phyloP scores from a whole-genome alignment of 2,329 filamentous ascomycete species.

The Scopulariopsis brevicaulis region DNA sequence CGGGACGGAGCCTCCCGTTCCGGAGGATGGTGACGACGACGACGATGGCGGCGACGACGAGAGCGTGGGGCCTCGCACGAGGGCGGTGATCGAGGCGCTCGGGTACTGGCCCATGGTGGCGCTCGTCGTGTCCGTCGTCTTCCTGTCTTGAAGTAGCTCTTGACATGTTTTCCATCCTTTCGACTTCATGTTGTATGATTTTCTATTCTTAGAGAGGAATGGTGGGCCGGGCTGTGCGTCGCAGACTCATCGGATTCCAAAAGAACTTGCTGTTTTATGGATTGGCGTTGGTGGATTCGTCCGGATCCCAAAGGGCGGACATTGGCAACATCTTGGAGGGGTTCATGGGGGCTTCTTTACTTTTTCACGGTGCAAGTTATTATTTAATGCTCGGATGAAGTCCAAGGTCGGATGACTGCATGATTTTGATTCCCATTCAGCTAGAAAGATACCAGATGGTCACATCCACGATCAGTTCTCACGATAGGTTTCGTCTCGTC shows the following conservation, averaged over 20 bases:
- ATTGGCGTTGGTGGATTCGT: too few species aligned
- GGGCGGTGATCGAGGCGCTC: slow-evolving; percentile 20
- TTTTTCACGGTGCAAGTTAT: not conserved
- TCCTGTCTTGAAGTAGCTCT: slow-evolving; percentile 20
- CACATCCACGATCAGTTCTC: not conserved
- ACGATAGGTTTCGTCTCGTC: not conserved
- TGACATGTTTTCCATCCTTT: not conserved
- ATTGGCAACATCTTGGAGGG: too few species aligned
- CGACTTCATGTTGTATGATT: not conserved
- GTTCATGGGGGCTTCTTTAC: not conserved
- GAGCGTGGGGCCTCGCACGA: slow-evolving; percentile 13
- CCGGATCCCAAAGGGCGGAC: too few species aligned
- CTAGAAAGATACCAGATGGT: not conserved
- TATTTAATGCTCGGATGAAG: not conserved
- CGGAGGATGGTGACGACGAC: slow-evolving; percentile 21
- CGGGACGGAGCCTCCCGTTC: slow-evolving; percentile 43
- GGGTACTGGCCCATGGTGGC: slow-evolving; percentile 40
- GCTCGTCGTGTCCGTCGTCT: slow-evolving; percentile 31
- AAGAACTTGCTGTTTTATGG: too few species aligned
- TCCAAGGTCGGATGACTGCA: not conserved
- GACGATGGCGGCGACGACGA: slow-evolving; percentile 20
- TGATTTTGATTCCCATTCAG: not conserved
- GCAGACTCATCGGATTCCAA: too few species aligned
- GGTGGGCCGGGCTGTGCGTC: not conserved
- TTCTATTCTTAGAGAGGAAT: not conserved